Evolutionary conservation across 352 stramenopile species (phyloP), one percentile per base, ranked within the genome.

Genomic region (Pythium dissotocum): DNA sequence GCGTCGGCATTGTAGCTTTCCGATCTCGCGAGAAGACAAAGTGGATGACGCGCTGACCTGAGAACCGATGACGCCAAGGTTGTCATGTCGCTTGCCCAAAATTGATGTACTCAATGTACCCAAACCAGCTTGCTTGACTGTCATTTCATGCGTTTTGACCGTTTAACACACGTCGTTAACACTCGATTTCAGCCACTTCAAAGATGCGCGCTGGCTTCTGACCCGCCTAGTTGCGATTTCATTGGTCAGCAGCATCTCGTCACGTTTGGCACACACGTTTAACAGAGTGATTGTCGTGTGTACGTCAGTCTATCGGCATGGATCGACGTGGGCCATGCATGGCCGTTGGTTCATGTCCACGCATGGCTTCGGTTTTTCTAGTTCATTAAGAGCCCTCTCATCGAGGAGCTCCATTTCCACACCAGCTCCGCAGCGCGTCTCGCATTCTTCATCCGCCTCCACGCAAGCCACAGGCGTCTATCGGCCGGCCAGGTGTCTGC

Each of bases 1-100:
- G 77, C 83, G n/a, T 88, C 86, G 21, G 81, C 80, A 26, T 71
- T 92, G 36, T 94, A 77, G 81, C 54, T 60, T 32, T 36, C 18
- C 42, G 4, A 52, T 28, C n/a, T 35, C 28, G 28, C 28, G 28
- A 30, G 28, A 2, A 4, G 16, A 46, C 30, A 10, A 26, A 51
- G 8, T 12, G n/a, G 10, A 26, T 33, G 38, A 63, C 26, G 7
- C 57, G 53, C n/a, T 16, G 0, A 30, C 40, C 58, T 28, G 33
- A 48, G 16, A 61, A 49, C 30, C 16, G 52, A 42, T 40, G 26
- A 35, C 52, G 12, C 30, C 40, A 12, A 21, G n/a, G n/a, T 16
- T 32, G 26, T 56, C 28, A 44, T 36, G 53, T 42, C 16, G 32
- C 21, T 3, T 18, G 13, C 35, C 56, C 56, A 49, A 62, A 38